Conservation (phyloP, 2,329 filamentous ascomycete genomes). For the Botrytis paeoniae region DNA sequence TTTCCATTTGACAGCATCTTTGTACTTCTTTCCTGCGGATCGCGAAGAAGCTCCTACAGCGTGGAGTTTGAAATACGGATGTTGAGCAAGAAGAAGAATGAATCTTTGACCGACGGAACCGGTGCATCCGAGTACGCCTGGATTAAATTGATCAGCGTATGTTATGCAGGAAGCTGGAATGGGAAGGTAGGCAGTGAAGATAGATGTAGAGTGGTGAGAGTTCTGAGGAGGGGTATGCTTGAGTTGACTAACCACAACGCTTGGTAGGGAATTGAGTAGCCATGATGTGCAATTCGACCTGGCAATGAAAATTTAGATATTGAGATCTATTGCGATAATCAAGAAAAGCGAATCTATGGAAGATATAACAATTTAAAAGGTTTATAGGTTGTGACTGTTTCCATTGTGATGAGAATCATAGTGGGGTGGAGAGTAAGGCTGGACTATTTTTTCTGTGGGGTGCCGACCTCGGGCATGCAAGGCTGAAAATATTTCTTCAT, state of each 20-base stretch:
- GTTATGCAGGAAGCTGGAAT: background rate
- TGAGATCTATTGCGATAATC: background rate
- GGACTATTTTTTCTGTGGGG: constrained; percentile 11
- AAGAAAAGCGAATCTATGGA: background rate
- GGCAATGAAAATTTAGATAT: background rate
- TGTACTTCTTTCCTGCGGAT: constrained; percentile 91
- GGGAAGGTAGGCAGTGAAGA: background rate
- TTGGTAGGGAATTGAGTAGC: constrained; percentile 48
- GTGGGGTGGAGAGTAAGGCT: constrained; percentile 8
- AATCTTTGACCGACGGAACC: constrained; percentile 95
- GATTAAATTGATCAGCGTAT: background rate
- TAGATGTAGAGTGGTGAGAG: background rate
- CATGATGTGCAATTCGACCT: constrained; percentile 21
- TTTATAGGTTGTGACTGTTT: background rate
- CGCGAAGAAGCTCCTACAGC: constrained; percentile 86
- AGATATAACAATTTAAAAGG: background rate
- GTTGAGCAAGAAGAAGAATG: constrained; percentile 83
- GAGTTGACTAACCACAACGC: constrained; percentile 46
- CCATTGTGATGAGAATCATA: constrained; percentile 3
- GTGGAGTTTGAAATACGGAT: constrained; percentile 82
- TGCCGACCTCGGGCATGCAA: constrained; percentile 15
- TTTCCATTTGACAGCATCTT: constrained; percentile 93
- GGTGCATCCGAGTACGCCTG: constrained; percentile 81
- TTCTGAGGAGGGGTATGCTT: constrained; percentile 21
- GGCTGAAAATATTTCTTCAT: constrained; percentile 5